A percentile compares a stretch with the other conserved stretches of the same genome.
Conservation (phyloP, 73 alveolate species). For the Paramecium sonneborni region DNA sequence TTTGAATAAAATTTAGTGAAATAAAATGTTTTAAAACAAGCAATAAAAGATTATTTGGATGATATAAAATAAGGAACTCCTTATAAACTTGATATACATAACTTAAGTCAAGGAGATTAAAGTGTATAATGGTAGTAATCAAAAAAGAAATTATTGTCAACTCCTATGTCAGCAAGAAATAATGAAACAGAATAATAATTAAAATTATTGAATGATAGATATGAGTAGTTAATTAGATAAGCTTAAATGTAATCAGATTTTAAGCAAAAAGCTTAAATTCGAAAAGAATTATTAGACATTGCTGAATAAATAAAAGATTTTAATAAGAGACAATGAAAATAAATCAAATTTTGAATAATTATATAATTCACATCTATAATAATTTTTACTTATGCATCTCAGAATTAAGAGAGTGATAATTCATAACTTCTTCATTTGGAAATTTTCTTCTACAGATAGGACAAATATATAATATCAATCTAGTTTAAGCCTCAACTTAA, state of each 20-base stretch:
- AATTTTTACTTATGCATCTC: constrained; percentile 38
- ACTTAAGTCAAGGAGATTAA: neutral
- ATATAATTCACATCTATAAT: neutral
- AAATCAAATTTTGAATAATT: neutral
- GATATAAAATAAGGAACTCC: neutral
- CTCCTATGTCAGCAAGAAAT: neutral
- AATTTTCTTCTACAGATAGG: constrained; percentile 28
- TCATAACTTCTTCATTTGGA: constrained; percentile 4
- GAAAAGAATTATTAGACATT: constrained; percentile 18
- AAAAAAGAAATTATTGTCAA: neutral
- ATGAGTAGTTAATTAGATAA: neutral
- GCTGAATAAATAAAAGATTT: constrained; percentile 16
- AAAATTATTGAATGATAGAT: neutral
- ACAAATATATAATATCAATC: constrained; percentile 25
- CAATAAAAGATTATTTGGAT: neutral
- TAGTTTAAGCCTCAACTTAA: neutral
- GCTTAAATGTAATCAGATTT: constrained; percentile 2
- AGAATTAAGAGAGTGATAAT: neutral
- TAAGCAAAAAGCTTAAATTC: neutral
- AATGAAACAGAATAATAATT: neutral
- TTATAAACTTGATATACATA: neutral
- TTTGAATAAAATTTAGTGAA: neutral
- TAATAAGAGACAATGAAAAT: neutral
- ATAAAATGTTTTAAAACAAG: neutral
- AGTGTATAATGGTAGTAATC: neutral